Base-by-base conservation (phyloP, 1,284 basidiomycete genomes). In the Coniophora puteana region DNA sequence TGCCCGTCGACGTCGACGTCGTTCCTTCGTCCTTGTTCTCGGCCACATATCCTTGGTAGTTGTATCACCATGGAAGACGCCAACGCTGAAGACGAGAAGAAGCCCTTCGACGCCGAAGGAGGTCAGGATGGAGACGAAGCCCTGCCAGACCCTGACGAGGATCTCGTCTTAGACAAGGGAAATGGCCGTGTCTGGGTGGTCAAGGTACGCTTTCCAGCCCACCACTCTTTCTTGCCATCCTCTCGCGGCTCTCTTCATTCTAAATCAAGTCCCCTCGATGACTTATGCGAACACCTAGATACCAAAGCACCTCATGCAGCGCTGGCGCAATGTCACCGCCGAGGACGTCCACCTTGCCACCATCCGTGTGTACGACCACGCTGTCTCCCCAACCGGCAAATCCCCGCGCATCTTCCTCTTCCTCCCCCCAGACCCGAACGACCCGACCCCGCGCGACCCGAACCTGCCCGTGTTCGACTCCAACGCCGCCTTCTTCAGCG, bases 161-260 rank as follows among this genome's bases (percentile, higher is more conserved):
- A 76, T 21, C 69, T 89, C 10, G 80, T 83, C 75, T 65, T 86
- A 40, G 79, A 86, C 57, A 72, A 80, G 48, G 82, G 80, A 23
- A 76, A 78, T 41, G 83, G 85, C 21, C 67, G 78, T 52, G 81
- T 87, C 17, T 89, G 86, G 87, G 68, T 87, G 23, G 85, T 89
- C 51, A 88, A 87, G 74, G 84, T 85, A 44, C 58, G 25, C 12
- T 21, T 12, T 12, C 32, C 33, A 18, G 32, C 12, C 40, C 17
- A 34, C 28, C 21, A 13, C 14, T n/a, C 27, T 11, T 20, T 30
- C 5, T 14, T 22, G 1, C 21, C 12, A 21, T 30, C 18, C 3
- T 23, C 26, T 1, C 31, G 31, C 17, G n/a, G 12, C 16, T 18
- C 4, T n/a, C n/a, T n/a, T n/a, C 13, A 25, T 17, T 45, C 31